Conservation (phyloP, 108 stramenopile species). For the Fragilaria crotonensis region DNA sequence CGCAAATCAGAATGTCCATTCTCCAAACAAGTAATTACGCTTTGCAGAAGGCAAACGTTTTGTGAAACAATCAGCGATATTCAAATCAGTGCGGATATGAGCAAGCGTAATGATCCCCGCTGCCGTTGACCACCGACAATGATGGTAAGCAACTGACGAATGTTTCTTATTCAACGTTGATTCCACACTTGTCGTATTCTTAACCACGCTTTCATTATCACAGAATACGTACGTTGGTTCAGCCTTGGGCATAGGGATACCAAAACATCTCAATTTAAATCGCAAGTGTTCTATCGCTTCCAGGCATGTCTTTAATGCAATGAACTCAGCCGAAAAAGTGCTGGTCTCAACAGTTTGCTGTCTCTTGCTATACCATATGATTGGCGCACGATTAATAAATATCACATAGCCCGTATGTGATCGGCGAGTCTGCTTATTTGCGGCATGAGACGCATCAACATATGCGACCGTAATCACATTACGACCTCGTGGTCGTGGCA, state of each 20-base stretch:
- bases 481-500: slow-evolving; percentile 11
- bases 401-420: slow-evolving; percentile 47
- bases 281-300: slow-evolving; percentile 32
- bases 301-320: slow-evolving; percentile 27
- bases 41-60: slow-evolving; percentile 8
- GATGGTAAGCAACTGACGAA: slow-evolving; percentile 29
- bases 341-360: slow-evolving; percentile 34
- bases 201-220: no score
- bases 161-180: no score
- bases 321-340: no score
- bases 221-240: no score
- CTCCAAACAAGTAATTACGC: slow-evolving; percentile 8
- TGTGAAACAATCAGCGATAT: no score
- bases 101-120: slow-evolving; percentile 20
- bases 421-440: slow-evolving; percentile 29
- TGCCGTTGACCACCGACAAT: slow-evolving; percentile 22
- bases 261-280: no score
- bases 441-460: slow-evolving; percentile 35
- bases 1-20: slow-evolving; percentile 8
- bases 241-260: slow-evolving; percentile 19
- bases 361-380: no score
- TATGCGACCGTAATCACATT: slow-evolving; percentile 1
- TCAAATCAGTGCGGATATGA: slow-evolving; percentile 10
- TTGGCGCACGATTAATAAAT: slow-evolving; percentile 28
- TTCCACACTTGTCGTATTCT: slow-evolving; percentile 21